A percentile compares a stretch with the other conserved stretches of the same genome.
Conservation (phyloP, 371 early-diverging fungal genomes). For the Mucor mucedo region DNA sequence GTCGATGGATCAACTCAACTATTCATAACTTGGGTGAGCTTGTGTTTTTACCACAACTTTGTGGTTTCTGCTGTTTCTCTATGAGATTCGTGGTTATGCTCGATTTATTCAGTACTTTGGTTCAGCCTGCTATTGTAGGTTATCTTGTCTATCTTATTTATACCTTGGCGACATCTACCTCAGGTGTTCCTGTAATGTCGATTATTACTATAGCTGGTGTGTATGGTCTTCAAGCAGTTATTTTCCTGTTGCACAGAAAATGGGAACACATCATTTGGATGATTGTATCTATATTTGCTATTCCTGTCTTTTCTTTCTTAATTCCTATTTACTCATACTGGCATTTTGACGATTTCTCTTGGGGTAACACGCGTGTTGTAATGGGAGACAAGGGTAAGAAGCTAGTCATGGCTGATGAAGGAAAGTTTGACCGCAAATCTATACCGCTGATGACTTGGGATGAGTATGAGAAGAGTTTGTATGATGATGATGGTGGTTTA, state of each 20-base stretch:
- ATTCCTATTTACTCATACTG: constrained; percentile 89
- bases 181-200: constrained; percentile 56
- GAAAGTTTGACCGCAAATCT: constrained; percentile 70
- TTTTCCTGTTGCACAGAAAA: constrained; percentile 80
- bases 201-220: constrained; percentile 72
- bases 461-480: constrained; percentile 76
- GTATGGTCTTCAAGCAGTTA: constrained; percentile 82
- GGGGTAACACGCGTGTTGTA: constrained; percentile 94
- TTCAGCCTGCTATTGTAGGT: constrained; percentile 88
- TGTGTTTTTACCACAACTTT: constrained; percentile 82
- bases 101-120: constrained; percentile 89
- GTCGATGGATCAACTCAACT: constrained; percentile 99
- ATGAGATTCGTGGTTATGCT: constrained; percentile 97
- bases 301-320: constrained; percentile 79
- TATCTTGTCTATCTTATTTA: constrained; percentile 79
- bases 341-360: constrained; percentile 96
- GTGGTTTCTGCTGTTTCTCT: constrained; percentile 96
- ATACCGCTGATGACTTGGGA: constrained; percentile 84
- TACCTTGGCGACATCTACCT: constrained; percentile 39
- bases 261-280: constrained; percentile 96
- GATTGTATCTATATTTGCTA: constrained; percentile 86
- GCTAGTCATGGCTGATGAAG: constrained; percentile 59
- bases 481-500: constrained; percentile 19
- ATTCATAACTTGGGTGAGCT: constrained; percentile 96
- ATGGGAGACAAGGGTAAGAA: constrained; percentile 80